Evolutionary conservation across 2,329 filamentous ascomycete genomes (phyloP).

Genomic region (Acarospora socialis): DNA sequence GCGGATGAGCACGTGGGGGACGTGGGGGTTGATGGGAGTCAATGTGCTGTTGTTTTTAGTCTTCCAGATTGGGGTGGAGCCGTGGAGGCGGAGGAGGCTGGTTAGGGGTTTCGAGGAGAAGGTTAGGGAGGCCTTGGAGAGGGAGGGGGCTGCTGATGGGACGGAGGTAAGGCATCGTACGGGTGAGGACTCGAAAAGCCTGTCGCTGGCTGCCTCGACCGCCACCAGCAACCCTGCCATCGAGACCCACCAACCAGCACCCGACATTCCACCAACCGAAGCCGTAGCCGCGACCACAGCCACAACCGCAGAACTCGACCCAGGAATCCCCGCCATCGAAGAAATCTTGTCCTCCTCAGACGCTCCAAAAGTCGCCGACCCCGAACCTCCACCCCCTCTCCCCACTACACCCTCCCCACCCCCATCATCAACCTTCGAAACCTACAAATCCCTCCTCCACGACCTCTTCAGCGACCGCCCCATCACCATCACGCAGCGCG

Average conservation of each 20-base stretch:
- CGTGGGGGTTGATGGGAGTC: slow-evolving; percentile 93
- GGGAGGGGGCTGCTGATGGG: slow-evolving; percentile 37
- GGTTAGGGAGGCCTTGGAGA: slow-evolving; percentile 54
- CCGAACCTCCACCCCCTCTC: neutral
- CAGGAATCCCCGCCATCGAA: neutral
- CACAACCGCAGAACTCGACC: slow-evolving; percentile 4
- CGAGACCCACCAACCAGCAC: neutral
- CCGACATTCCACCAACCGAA: neutral
- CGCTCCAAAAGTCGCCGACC: too few species aligned
- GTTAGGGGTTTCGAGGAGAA: slow-evolving; percentile 73
- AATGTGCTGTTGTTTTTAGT: slow-evolving; percentile 82
- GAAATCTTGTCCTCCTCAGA: too few species aligned
- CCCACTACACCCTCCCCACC: neutral
- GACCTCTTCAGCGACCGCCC: slow-evolving; percentile 54
- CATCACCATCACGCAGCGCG: slow-evolving; percentile 51
- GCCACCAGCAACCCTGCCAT: slow-evolving; percentile 2
- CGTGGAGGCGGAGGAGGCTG: slow-evolving; percentile 70
- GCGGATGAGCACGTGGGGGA: slow-evolving; percentile 94
- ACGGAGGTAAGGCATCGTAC: slow-evolving; percentile 37
- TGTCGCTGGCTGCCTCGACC: slow-evolving; percentile 15
- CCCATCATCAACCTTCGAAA: slow-evolving; percentile 21
- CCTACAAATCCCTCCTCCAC: slow-evolving; percentile 35
- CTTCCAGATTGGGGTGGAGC: slow-evolving; percentile 80
- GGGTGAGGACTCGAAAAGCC: slow-evolving; percentile 20
- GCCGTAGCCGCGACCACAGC: neutral